Evolutionary conservation across 2,329 filamentous ascomycete genomes (phyloP), one percentile per base, ranked within the genome.

Genomic region (Ambrosiella cleistominuta): DNA sequence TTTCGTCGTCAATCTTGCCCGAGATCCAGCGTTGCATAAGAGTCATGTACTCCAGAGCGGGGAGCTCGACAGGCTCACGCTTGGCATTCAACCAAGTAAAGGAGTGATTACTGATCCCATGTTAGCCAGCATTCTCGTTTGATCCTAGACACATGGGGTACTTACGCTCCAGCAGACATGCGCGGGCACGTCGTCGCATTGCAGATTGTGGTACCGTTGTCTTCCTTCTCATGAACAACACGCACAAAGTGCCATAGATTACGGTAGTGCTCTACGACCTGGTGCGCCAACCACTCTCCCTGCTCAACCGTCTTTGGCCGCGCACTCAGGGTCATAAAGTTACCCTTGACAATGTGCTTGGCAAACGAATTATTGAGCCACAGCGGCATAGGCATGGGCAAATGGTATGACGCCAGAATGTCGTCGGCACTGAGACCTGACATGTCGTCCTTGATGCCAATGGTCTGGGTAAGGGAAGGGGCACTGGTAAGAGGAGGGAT

Each of bases 11-110:
- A 63, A 95, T 88, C 73, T 97, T 97, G 71, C 89, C 88, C 37
- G 88, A 86, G 68, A 97, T 95, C 90, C 91, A 97, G 66, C 91
- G 88, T 72, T 96, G 90, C 69, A 97, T 94, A 35, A 95, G 81
- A 64, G 88, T 88, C 72, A 96, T 93, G 72, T 97, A 97, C 70
- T 94, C 89, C 62, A 83, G 83, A 6, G 91, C 91, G 2, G 91
- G 89, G 47, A 97, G 85, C 70, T 95, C 91, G 63, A 95, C 89
- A 9, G 91, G 89, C 67, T 88, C 84, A 64, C 85, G 82, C 65
- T 87, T 83, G 63, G 84, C 83, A 71, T 96, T 94, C 57, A 97
- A 80, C 91, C 91, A 97, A 54, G 90, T 96, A 70, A 95, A 97
- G 35, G 88, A 95, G 70, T 95, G 85, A 66, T 93, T 94, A n/a